These are phyloP conservation scores for Tetracladium maxilliforme DNA, from an alignment of 2,329 filamentous ascomycete species.

Conservation along the genomic window DNA sequence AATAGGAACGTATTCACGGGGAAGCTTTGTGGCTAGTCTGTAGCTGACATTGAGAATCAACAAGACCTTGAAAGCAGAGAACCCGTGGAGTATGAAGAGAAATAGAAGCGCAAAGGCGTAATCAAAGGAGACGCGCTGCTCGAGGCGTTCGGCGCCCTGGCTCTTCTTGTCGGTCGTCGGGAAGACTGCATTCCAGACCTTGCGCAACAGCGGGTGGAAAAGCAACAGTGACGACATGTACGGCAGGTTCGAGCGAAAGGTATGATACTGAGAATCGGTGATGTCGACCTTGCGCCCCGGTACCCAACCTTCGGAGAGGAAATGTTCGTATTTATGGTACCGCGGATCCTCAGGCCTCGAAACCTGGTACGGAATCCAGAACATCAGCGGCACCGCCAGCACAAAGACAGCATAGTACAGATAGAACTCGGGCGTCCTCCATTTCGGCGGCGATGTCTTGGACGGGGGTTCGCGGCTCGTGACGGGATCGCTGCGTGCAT, in stretches of 20 bases:
- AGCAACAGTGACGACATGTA: conserved; percentile 61
- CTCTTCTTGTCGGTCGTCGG: conserved; percentile 6
- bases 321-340: conserved; percentile 57
- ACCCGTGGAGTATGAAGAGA: conserved; percentile 65
- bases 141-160: conserved; percentile 38
- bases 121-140: conserved; percentile 70
- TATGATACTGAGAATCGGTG: conserved; percentile 75
- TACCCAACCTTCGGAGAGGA: conserved; percentile 77
- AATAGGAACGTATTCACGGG: conserved; percentile 53
- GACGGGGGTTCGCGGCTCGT: conserved; percentile 14
- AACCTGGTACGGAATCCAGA: conserved; percentile 75
- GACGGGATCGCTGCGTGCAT: conserved; percentile 28
- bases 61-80: conserved; percentile 73
- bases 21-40: conserved; percentile 57
- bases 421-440: conserved; percentile 76
- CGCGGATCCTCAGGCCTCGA: conserved; percentile 50
- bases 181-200: conserved; percentile 35
- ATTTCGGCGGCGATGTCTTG: conserved; percentile 45
- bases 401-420: conserved; percentile 61
- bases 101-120: conserved; percentile 69
- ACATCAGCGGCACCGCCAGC: conserved; percentile 66
- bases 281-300: conserved; percentile 85
- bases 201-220: conserved; percentile 67
- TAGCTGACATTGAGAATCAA: conserved; percentile 72
- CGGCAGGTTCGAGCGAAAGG: conserved; percentile 75